Percentiles rank a stretch among this genome's conserved stretches.
phyloP scores from a whole-genome alignment of 2,329 filamentous ascomycete species.

The Apiospora marii region DNA sequence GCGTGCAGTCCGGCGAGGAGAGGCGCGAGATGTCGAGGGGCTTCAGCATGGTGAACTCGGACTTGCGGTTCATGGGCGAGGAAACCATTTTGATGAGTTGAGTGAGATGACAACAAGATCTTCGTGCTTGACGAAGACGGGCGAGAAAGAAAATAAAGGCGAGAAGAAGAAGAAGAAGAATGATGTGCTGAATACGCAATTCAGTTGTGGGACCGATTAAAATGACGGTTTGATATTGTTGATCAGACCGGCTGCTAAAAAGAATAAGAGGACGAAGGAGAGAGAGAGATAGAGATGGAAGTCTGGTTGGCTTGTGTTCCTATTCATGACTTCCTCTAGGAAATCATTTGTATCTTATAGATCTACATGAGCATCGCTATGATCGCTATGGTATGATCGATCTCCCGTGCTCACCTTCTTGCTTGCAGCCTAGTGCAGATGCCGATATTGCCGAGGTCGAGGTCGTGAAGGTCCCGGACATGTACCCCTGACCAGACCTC shows the following conservation, averaged over 20 bases:
- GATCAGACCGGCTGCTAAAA: slow-evolving; percentile 1
- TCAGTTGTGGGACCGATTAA: background rate
- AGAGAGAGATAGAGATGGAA: background rate
- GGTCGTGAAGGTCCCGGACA: background rate
- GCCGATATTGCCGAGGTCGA: too few relatives aligned
- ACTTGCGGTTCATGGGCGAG: background rate
- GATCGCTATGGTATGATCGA: background rate
- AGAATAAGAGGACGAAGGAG: background rate
- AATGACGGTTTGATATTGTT: background rate
- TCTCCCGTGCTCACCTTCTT: background rate
- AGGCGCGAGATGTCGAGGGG: background rate
- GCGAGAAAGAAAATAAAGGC: background rate
- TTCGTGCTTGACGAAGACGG: background rate
- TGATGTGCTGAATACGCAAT: background rate
- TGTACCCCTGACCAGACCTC: background rate
- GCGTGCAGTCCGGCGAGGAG: background rate
- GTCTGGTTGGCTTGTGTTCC: background rate
- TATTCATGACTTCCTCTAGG: background rate
- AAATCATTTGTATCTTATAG: background rate
- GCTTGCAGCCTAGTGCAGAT: background rate
- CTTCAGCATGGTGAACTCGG: slow-evolving; percentile 6
- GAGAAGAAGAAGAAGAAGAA: background rate
- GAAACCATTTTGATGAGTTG: slow-evolving; percentile 5
- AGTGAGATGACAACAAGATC: background rate
- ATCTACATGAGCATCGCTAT: too few relatives aligned